Base-by-base conservation (phyloP, 306 rosid species). In the Cucurbita moschata region DNA sequence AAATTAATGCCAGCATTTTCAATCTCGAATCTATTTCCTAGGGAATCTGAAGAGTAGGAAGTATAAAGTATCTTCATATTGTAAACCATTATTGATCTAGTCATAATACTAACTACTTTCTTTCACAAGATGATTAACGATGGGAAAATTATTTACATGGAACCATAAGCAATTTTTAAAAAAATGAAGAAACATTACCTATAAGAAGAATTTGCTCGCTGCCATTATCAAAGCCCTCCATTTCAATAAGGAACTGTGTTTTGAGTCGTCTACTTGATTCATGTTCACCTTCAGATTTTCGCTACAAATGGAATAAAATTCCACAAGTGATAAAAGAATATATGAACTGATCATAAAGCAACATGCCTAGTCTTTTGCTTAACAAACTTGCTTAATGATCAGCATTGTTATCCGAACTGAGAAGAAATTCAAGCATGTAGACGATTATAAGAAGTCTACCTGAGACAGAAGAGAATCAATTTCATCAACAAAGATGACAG, bases 391-490 rank as follows among this genome's bases (percentile, higher is more conserved):
- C 19, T 13, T 4, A 1, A 13, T 9, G 18, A 23, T 44, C 55
- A 49, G 2, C 58, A 23, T 50, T 52, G 1, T 69, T 49, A 6
- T 26, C 50, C 38, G 58, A 69, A 49, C 57, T 23, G 43, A 49
- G 8, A 69, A 69, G 19, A 8, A 8, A 26, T 64, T 74, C 76
- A 51, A 64, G 58, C 61, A 55, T 49, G 65, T 75, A 37, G 39
- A 63, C 62, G 67, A 51, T 30, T 21, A 73, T 57, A 79, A 55
- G n/a, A 86, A 66, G 70, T 74, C 60, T 86, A 94, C 98, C 97
- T 91, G 95, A 78, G 97, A 91, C 76, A 94, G 92, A 77, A 94
- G 99, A 0, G 99, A 94, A 88, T 94, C 99, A 53, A 94, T 94
- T 88, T 94, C 97, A 79, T 94, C 97, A 78, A 91, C 97, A 82